These are phyloP conservation scores for Articulospora tetracladia DNA, from an alignment of 495 filamentous ascomycete species.

Conservation along the genomic window DNA sequence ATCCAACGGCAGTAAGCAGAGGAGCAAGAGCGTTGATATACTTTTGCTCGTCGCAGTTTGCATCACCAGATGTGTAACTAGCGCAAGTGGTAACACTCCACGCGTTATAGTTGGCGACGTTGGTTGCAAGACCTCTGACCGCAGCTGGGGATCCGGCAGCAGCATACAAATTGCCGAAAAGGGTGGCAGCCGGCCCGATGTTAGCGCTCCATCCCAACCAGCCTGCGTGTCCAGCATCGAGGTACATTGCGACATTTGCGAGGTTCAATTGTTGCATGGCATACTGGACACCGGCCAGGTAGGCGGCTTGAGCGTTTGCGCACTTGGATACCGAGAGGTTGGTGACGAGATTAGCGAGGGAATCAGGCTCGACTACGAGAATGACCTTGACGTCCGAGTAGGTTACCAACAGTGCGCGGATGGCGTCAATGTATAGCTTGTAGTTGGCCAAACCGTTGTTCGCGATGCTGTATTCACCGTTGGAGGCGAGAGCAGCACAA, in stretches of 20 bases:
- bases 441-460: constrained; percentile 62
- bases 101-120: constrained; percentile 75
- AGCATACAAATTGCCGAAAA: constrained; percentile 65
- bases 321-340: constrained; percentile 63
- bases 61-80: constrained; percentile 50
- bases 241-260: constrained; percentile 77
- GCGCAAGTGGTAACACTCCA: constrained; percentile 50
- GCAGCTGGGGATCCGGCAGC: constrained; percentile 58
- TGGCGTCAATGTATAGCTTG: constrained; percentile 42
- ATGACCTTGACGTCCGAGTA: constrained; percentile 24
- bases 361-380: constrained; percentile 59
- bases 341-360: constrained; percentile 76
- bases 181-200: constrained; percentile 63
- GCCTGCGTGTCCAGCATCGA: constrained; percentile 77
- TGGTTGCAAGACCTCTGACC: constrained; percentile 71
- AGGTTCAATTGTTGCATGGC: constrained; percentile 68
- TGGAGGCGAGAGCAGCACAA: constrained; percentile 72
- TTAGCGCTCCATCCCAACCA: constrained; percentile 85
- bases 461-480: constrained; percentile 60
- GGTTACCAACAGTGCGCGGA: constrained; percentile 4
- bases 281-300: constrained; percentile 68
- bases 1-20: constrained; percentile 55
- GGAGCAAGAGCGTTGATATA: constrained; percentile 67
- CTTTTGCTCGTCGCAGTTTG: constrained; percentile 65
- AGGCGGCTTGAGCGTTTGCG: constrained; percentile 55